A percentile compares a stretch with the other conserved stretches of the same genome.
These are phyloP conservation scores for Claviceps humidiphila DNA, from an alignment of 2,329 filamentous ascomycete species.

Conservation along the genomic window DNA sequence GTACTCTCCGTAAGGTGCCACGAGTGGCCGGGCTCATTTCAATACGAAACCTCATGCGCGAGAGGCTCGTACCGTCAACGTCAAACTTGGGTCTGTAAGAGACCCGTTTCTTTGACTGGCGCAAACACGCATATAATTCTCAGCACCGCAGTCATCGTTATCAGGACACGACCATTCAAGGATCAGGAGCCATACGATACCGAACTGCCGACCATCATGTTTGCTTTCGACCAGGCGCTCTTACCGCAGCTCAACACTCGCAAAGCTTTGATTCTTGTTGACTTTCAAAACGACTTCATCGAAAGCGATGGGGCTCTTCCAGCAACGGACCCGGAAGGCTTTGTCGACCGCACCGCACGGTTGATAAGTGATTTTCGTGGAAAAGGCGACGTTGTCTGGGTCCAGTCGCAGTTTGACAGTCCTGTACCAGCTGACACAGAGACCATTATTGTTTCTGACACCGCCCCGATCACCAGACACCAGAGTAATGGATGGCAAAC, in stretches of 20 bases:
- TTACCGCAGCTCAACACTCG: conserved; percentile 45
- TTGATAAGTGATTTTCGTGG: conserved; percentile 63
- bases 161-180: neutral
- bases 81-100: neutral
- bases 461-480: conserved; percentile 8
- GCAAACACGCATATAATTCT: no score
- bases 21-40: neutral
- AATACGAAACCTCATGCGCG: neutral
- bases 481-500: conserved; percentile 7
- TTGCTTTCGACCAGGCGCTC: conserved; percentile 41
- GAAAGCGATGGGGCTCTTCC: conserved; percentile 53
- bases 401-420: conserved; percentile 61
- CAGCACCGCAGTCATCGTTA: neutral
- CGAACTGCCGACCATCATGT: conserved; percentile 24
- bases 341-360: conserved; percentile 51
- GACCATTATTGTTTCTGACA: conserved; percentile 32
- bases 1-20: neutral
- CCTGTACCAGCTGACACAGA: conserved; percentile 43
- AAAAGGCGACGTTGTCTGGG: conserved; percentile 66
- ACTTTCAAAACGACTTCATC: conserved; percentile 85
- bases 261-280: conserved; percentile 67
- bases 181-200: neutral
- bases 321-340: conserved; percentile 48
- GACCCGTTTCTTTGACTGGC: neutral
- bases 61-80: neutral